Evolutionary conservation across 202 grass and related monocot species (phyloP), one percentile per base, ranked within the genome.

Genomic region (Bolboschoenoplectus hybrid): DNA sequence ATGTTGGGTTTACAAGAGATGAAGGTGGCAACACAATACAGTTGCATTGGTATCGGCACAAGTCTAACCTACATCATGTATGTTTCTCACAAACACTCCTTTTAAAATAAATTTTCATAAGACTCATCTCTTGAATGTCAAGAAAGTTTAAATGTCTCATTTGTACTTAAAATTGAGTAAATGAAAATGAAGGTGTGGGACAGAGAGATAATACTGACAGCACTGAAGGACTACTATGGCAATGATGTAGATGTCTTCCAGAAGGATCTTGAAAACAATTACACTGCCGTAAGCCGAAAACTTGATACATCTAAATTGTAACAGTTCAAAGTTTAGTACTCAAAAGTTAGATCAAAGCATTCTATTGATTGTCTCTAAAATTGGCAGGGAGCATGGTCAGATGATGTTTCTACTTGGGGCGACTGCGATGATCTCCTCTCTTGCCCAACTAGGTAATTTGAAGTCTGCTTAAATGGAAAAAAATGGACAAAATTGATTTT

Each of bases 21-120:
- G 80, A 89, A 87, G 95, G 95, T 7, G 95, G 95, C 0, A 97
- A 97, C 41, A 68, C 88, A 0, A 94, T 97, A 83, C 71, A 93
- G 76, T 86, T 95, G 11, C 89, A 49, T 7, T 97, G 95, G 95
- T 97, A 92, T 41, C 89, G 69, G 49, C 93, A 93, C 81, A 92
- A 97, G 46, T 92, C 89, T 52, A 97, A 95, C 73, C 93, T 97
- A 35, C 95, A 97, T 55, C 95, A 95, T 68, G 87, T 93, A 89
- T 90, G 57, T 66, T 67, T 38, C 41, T 67, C 20, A 38, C 47
- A 35, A 43, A 36, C 14, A 82, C 61, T 41, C 9, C 47, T 34
- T 66, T 50, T 56, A 78, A 66, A 3, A 63, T 14, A 2, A 26
- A 66, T 9, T 66, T 61, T 66, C 56, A 67, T 2, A 46, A 58